Conservation (phyloP, 2,329 filamentous ascomycete genomes). For the Cryphonectria carpinicola region DNA sequence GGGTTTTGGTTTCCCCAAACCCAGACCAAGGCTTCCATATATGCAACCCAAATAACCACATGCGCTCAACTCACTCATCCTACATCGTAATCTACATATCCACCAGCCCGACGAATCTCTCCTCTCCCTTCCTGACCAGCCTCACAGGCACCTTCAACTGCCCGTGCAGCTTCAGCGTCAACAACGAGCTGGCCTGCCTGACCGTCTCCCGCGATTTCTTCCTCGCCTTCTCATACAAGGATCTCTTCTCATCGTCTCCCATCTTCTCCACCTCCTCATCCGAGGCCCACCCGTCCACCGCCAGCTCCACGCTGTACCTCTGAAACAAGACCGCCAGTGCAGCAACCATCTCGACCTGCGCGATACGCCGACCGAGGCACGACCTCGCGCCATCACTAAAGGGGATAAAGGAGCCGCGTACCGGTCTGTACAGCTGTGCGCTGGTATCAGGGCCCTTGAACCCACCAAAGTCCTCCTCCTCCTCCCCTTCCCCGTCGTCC, state of each 20-base stretch:
- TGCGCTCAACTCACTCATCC: not conserved
- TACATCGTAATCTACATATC: conserved; percentile 26
- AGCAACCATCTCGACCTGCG: conserved; percentile 62
- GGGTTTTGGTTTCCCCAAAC: no score
- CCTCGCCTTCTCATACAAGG: conserved; percentile 65
- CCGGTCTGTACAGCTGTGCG: conserved; percentile 62
- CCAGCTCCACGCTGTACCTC: conserved; percentile 70
- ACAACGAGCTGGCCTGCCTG: conserved; percentile 59
- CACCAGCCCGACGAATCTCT: conserved; percentile 62
- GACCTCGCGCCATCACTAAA: conserved; percentile 63
- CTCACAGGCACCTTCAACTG: conserved; percentile 65
- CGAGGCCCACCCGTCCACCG: conserved; percentile 62
- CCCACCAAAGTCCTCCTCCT: conserved; percentile 59
- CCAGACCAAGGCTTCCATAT: not conserved
- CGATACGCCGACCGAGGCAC: conserved; percentile 62
- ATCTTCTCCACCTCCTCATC: conserved; percentile 59
- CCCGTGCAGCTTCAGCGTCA: conserved; percentile 74
- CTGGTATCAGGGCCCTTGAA: conserved; percentile 65
- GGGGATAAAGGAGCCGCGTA: conserved; percentile 59
- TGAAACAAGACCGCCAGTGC: conserved; percentile 59
- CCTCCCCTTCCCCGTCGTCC: conserved; percentile 30
- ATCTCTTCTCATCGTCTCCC: conserved; percentile 48
- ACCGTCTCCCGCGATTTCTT: conserved; percentile 57
- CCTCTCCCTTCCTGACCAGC: conserved; percentile 69
- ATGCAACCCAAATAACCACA: not conserved